phyloP scores from a whole-genome alignment of 345 rosid species.

The Hibiscus mutabilis region DNA sequence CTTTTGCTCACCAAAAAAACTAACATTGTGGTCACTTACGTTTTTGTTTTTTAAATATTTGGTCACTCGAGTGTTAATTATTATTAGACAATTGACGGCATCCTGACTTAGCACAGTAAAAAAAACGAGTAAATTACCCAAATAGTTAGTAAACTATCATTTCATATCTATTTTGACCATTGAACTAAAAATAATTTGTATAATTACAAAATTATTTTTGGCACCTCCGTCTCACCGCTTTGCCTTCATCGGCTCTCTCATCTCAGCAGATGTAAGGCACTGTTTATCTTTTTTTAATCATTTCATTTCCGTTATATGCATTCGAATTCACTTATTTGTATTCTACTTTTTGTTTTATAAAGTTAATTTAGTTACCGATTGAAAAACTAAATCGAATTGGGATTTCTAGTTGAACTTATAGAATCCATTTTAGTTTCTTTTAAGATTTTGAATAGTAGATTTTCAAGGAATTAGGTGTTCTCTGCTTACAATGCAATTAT shows the following conservation, averaged over 20 bases:
- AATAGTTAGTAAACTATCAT: too few species aligned
- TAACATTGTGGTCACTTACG: too few species aligned
- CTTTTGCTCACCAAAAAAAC: too few species aligned
- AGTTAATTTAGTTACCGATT: background rate
- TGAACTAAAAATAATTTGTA: too few species aligned
- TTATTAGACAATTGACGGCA: too few species aligned
- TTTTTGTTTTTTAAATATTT: too few species aligned
- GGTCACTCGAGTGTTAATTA: too few species aligned
- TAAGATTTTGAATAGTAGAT: background rate
- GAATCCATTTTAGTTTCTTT: background rate
- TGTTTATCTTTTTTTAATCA: background rate
- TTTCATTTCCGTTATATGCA: background rate
- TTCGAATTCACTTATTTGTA: background rate
- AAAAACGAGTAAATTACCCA: too few species aligned
- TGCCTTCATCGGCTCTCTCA: conserved; percentile 39
- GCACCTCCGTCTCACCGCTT: conserved; percentile 23
- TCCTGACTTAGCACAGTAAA: too few species aligned
- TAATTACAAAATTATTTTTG: too few species aligned
- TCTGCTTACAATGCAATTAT: background rate
- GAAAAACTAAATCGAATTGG: background rate
- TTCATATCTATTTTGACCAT: too few species aligned
- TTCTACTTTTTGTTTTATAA: background rate
- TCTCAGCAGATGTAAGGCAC: conserved; percentile 39
- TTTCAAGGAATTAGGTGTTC: background rate
- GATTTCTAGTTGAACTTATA: background rate